Base-by-base conservation (phyloP, 2,329 filamentous ascomycete genomes). In the Alternaria panax region DNA sequence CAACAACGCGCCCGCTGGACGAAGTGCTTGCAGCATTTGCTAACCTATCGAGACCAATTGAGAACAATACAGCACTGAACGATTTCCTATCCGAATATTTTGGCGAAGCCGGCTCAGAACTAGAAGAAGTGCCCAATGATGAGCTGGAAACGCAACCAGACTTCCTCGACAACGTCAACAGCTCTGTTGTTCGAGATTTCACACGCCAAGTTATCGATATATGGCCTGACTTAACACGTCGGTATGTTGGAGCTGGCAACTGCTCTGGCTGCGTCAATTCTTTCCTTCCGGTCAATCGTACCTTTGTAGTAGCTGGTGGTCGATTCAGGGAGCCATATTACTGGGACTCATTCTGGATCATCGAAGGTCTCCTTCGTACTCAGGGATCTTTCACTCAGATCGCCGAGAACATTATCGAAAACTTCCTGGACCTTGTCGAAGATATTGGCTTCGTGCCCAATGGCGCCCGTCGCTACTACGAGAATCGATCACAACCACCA, bases 311-410 rank as follows among this genome's bases (percentile, higher is more conserved):
- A 16, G 88, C 88, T 4, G 88, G 88, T 12, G 88, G 88, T n/a
- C 86, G 88, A 28, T 91, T 91, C 80, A 82, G 88, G 32, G 88
- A 91, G 75, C 84, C 87, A 2, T 91, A 90, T 71, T 90, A 90
- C 74, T 90, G 88, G 88, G 88, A 90, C 73, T 88, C 86, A 30
- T 90, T 85, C 78, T 90, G 87, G 87, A 88, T 90, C 48, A 67
- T 90, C 46, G 85, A 89, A 75, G 88, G 88, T 24, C 80, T 91
- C 24, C 76, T 90, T 32, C 84, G 88, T 46, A 90, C 87, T 0
- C 84, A 86, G 16, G 88, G 88, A 36, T 83, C 84, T 43, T 90
- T 90, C 62, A 84, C 84, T 7, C 75, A 85, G 32, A 88, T 90
- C 60, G 85, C 88, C 4, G 83, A 82, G 70, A 89, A 90, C 75